These are phyloP conservation scores for Coemansia sp. DNA, from an alignment of 192 early-diverging fungal species.

Conservation along the genomic window DNA sequence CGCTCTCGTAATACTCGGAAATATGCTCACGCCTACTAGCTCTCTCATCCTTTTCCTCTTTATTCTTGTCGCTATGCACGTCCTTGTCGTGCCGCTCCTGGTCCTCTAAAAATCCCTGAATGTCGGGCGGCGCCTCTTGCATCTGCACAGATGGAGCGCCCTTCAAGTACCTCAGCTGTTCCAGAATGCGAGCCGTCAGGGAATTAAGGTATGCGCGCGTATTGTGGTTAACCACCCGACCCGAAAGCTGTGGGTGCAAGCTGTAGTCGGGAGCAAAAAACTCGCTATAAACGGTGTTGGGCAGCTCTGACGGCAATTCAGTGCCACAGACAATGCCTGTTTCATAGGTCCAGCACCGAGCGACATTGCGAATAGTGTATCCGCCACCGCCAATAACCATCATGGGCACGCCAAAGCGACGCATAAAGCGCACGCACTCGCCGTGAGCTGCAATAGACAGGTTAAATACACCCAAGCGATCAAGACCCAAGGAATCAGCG, in stretches of 20 bases:
- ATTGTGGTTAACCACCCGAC: conserved; percentile 88
- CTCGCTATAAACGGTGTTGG: conserved; percentile 75
- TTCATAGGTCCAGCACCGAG: conserved; percentile 95
- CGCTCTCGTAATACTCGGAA: conserved; percentile 53
- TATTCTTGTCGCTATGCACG: conserved; percentile 14
- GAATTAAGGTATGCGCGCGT: conserved; percentile 79
- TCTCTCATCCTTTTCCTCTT: conserved; percentile 34
- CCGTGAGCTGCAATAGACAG: conserved; percentile 91
- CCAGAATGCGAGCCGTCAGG: conserved; percentile 73
- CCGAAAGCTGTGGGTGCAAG: conserved; percentile 84
- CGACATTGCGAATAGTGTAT: conserved; percentile 97
- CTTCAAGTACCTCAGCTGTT: conserved; percentile 85
- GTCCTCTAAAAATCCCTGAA: conserved; percentile 54
- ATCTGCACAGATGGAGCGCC: conserved; percentile 96
- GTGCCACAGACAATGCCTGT: conserved; percentile 83
- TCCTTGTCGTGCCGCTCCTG: conserved; percentile 39
- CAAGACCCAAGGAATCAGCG: conserved; percentile 93
- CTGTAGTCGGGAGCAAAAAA: conserved; percentile 91
- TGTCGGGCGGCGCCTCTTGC: conserved; percentile 79
- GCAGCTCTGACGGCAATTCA: conserved; percentile 75
- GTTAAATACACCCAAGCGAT: conserved; percentile 95
- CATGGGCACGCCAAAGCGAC: conserved; percentile 88
- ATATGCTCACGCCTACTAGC: conserved; percentile 28
- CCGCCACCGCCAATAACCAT: conserved; percentile 96
- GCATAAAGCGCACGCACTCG: conserved; percentile 89